A percentile compares a stretch with the other conserved stretches of the same genome.
These are phyloP conservation scores for Vigna nakashimae DNA, from an alignment of 306 rosid species.

Conservation along the genomic window DNA sequence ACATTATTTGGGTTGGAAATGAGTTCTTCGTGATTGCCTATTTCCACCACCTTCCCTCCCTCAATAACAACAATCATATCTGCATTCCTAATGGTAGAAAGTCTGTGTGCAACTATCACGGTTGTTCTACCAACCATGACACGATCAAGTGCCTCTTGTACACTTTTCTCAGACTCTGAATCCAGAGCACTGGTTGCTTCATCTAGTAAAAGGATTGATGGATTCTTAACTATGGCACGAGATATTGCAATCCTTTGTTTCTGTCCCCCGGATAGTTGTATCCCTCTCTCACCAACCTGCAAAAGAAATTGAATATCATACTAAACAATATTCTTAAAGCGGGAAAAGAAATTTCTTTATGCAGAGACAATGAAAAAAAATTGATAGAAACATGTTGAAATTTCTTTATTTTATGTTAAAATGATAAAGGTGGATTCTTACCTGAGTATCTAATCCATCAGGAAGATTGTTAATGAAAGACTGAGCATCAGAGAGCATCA, in stretches of 20 bases:
- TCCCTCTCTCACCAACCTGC: constrained; percentile 96
- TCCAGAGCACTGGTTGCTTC: constrained; percentile 96
- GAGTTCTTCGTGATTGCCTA: constrained; percentile 89
- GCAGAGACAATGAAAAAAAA: no score
- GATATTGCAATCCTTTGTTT: constrained; percentile 92
- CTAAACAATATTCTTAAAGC: no score
- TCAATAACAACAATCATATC: constrained; percentile 77
- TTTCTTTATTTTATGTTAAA: neutral
- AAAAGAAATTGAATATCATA: neutral
- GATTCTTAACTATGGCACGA: constrained; percentile 86
- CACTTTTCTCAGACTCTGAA: constrained; percentile 92
- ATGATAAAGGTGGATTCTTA: constrained; percentile 25
- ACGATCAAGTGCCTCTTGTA: constrained; percentile 92
- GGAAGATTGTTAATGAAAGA: constrained; percentile 88
- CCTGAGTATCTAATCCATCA: constrained; percentile 89
- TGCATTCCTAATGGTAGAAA: constrained; percentile 85
- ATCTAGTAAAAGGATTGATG: constrained; percentile 77
- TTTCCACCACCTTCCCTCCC: constrained; percentile 77
- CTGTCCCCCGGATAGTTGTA: constrained; percentile 93
- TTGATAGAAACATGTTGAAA: no score
- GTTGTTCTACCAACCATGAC: constrained; percentile 94
- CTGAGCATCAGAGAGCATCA: constrained; percentile 76
- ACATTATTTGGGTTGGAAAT: constrained; percentile 63
- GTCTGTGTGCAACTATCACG: constrained; percentile 83
- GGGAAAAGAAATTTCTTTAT: no score